phyloP scores from a whole-genome alignment of 2,329 filamentous ascomycete genomes.

The Fusarium sp. region DNA sequence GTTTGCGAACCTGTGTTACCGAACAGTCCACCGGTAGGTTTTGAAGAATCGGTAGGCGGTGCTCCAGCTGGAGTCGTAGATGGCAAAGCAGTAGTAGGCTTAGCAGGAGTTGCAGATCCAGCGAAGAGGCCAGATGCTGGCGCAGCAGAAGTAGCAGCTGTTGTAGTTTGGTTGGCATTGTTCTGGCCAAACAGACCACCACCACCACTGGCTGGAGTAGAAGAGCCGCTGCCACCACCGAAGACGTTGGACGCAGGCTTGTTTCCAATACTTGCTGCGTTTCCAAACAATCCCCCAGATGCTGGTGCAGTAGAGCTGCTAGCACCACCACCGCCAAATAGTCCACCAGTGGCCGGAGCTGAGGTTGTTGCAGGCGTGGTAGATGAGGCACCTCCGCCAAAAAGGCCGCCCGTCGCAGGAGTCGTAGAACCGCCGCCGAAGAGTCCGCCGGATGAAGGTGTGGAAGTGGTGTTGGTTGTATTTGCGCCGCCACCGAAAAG shows the following conservation, averaged over 20 bases:
- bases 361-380: conserved; percentile 46
- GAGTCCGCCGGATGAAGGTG: conserved; percentile 29
- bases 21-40: conserved; percentile 44
- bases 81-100: conserved; percentile 59
- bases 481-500: conserved; percentile 43
- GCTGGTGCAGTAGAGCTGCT: conserved; percentile 45
- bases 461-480: conserved; percentile 37
- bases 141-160: conserved; percentile 43
- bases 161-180: conserved; percentile 38
- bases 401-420: conserved; percentile 39
- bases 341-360: conserved; percentile 36
- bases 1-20: conserved; percentile 37
- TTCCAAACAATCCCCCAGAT: conserved; percentile 49
- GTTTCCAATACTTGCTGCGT: conserved; percentile 31
- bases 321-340: conserved; percentile 44
- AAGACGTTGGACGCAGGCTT: conserved; percentile 44
- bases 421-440: conserved; percentile 46
- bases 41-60: conserved; percentile 57
- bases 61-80: conserved; percentile 67
- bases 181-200: conserved; percentile 45
- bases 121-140: conserved; percentile 48
- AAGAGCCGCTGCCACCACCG: conserved; percentile 44
- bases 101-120: conserved; percentile 54
- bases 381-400: conserved; percentile 39
- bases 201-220: conserved; percentile 34